Percentiles rank a stretch among this genome's conserved stretches.
These are phyloP conservation scores for Fusarium sp. DNA, from an alignment of 2,329 filamentous ascomycete genomes.

Conservation along the genomic window DNA sequence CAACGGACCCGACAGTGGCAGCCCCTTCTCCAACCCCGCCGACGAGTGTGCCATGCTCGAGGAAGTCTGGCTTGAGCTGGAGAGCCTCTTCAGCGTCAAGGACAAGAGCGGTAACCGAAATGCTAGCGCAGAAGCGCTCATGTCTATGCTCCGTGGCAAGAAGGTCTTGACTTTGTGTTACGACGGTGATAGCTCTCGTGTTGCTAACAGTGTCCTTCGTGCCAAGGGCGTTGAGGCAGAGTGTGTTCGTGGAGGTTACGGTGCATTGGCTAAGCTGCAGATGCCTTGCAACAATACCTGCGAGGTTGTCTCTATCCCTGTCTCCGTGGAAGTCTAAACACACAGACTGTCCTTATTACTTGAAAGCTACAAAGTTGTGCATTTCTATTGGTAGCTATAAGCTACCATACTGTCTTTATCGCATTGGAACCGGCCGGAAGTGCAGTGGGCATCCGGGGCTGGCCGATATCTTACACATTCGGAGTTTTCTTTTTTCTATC, in stretches of 20 bases:
- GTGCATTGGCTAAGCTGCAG: constrained; percentile 43
- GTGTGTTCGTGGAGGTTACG: constrained; percentile 57
- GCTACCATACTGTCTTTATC: neutral
- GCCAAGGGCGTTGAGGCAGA: constrained; percentile 61
- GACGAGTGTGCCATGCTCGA: constrained; percentile 58
- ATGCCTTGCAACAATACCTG: constrained; percentile 45
- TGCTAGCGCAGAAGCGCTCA: constrained; percentile 43
- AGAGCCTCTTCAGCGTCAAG: constrained; percentile 55
- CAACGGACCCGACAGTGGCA: constrained; percentile 43
- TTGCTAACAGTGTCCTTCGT: constrained; percentile 65
- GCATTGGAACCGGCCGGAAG: constrained; percentile 16
- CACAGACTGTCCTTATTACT: neutral
- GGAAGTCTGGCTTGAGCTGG: constrained; percentile 61
- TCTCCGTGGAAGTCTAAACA: constrained; percentile 42
- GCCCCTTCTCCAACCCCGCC: constrained; percentile 57
- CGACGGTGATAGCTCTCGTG: constrained; percentile 63
- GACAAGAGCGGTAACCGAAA: constrained; percentile 45
- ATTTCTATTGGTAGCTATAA: neutral
- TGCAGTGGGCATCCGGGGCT: constrained; percentile 44
- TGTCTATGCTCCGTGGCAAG: constrained; percentile 49
- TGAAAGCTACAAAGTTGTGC: neutral
- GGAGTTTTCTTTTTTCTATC: constrained; percentile 8
- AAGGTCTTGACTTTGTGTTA: constrained; percentile 63
- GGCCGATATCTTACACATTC: neutral
- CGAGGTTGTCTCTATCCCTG: constrained; percentile 36